Evolutionary conservation across 441 rosid genomes (phyloP).

Genomic region (Biscutella laevigata): DNA sequence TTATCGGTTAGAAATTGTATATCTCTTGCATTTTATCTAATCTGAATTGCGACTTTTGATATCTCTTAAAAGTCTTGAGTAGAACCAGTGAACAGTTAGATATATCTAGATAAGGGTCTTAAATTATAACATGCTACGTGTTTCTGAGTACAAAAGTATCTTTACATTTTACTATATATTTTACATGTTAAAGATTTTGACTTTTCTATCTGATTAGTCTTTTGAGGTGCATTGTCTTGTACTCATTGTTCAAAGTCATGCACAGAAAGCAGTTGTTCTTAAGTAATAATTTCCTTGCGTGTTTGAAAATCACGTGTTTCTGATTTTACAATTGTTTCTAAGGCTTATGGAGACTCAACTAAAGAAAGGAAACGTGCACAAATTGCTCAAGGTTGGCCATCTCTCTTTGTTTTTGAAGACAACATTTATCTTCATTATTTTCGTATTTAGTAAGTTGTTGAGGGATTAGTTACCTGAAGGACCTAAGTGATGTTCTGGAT

Average conservation of each 20-base stretch:
- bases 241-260: neutral
- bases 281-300: neutral
- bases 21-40: neutral
- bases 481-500: neutral
- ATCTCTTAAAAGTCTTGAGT: neutral
- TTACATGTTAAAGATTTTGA: neutral
- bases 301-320: conserved; percentile 3
- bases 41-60: neutral
- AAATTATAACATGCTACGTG: neutral
- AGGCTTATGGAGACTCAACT: conserved; percentile 95
- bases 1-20: neutral
- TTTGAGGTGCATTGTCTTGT: conserved; percentile 9
- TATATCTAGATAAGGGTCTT: conserved; percentile 1
- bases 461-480: neutral
- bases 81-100: neutral
- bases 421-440: neutral
- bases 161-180: neutral
- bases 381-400: conserved; percentile 88
- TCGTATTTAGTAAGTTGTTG: neutral
- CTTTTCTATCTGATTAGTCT: neutral
- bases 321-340: conserved; percentile 14
- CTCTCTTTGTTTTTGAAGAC: neutral
- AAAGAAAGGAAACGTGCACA: conserved; percentile 92
- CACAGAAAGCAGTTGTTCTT: neutral
- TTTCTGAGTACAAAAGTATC: neutral